Conservation (phyloP, 1,139 yeast species). For the Lodderomyces orthopsilosis region DNA sequence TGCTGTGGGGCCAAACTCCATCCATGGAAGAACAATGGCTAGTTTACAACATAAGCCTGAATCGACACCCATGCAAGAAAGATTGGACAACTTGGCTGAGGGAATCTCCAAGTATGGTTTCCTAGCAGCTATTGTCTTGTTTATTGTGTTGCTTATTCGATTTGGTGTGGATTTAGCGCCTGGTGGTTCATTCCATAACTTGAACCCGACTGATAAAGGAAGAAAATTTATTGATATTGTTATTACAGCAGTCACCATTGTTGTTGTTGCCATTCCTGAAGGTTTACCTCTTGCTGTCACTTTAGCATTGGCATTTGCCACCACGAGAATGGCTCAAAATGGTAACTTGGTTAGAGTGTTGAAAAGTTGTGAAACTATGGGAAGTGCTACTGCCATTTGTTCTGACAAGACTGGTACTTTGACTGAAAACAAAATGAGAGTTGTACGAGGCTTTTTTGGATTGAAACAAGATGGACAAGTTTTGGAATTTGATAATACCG, state of each 20-base stretch:
- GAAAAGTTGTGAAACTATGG: conserved; percentile 97
- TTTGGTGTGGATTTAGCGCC: conserved; percentile 67
- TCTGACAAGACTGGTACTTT: conserved; percentile 97
- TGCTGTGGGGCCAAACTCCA: conserved; percentile 84
- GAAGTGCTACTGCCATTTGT: conserved; percentile 95
- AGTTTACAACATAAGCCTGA: conserved; percentile 73
- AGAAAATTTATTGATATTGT: conserved; percentile 78
- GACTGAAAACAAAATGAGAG: conserved; percentile 89
- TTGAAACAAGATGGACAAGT: conserved; percentile 14
- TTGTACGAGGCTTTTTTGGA: conserved; percentile 73
- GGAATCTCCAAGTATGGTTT: conserved; percentile 94
- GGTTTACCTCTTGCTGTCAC: conserved; percentile 97
- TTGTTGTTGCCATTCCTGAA: conserved; percentile 98
- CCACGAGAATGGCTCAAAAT: conserved; percentile 96
- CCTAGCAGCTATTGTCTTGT: conserved; percentile 75
- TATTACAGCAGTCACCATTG: conserved; percentile 86
- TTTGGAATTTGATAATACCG: conserved; percentile 45
- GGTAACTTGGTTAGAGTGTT: conserved; percentile 93
- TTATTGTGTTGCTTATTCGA: conserved; percentile 73
- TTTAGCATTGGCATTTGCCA: conserved; percentile 93
- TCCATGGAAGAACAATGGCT: conserved; percentile 89
- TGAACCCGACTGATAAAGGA: conserved; percentile 73
- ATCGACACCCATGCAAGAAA: conserved; percentile 83
- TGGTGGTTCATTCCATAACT: conserved; percentile 40
- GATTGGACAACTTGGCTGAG: conserved; percentile 80